Conservation (phyloP, 1,284 basidiomycete species). For the Coniferiporia weirii region DNA sequence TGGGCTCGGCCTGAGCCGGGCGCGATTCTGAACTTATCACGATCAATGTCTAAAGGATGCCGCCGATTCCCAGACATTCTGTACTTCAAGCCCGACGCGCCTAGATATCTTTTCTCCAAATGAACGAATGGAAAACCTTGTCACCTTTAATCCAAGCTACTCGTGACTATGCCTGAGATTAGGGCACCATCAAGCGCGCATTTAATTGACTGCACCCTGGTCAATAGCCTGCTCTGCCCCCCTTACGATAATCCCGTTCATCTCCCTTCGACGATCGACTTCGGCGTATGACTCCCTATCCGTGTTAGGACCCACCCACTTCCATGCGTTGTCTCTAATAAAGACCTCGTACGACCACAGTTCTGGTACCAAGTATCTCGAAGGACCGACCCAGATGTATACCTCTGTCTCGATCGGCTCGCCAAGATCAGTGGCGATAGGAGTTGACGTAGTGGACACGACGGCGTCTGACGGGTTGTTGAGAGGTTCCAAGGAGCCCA, state of each 20-base stretch:
- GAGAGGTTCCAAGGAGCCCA: constrained; percentile 38
- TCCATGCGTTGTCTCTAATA: constrained; percentile 60
- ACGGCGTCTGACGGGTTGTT: constrained; percentile 30
- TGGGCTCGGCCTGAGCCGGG: too few relatives aligned
- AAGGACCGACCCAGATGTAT: constrained; percentile 61
- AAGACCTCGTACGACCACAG: constrained; percentile 79
- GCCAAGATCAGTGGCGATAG: constrained; percentile 36
- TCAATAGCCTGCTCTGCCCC: background rate
- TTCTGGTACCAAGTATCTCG: constrained; percentile 44
- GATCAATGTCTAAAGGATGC: too few relatives aligned
- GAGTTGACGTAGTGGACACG: constrained; percentile 36
- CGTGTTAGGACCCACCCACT: constrained; percentile 53
- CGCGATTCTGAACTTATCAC: too few relatives aligned
- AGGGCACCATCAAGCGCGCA: background rate
- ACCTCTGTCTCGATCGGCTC: constrained; percentile 48
- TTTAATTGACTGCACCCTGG: constrained; percentile 3
- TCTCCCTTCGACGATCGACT: constrained; percentile 37
- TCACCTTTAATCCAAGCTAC: too few relatives aligned
- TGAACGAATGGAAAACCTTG: too few relatives aligned
- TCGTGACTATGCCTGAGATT: too few relatives aligned
- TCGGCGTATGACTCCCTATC: constrained; percentile 39
- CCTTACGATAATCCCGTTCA: constrained; percentile 24
- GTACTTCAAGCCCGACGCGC: too few relatives aligned
- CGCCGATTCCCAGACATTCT: too few relatives aligned
- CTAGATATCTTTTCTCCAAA: too few relatives aligned